phyloP scores from a whole-genome alignment of 1,139 yeast species.

The Lodderomyces parapsilosis region DNA sequence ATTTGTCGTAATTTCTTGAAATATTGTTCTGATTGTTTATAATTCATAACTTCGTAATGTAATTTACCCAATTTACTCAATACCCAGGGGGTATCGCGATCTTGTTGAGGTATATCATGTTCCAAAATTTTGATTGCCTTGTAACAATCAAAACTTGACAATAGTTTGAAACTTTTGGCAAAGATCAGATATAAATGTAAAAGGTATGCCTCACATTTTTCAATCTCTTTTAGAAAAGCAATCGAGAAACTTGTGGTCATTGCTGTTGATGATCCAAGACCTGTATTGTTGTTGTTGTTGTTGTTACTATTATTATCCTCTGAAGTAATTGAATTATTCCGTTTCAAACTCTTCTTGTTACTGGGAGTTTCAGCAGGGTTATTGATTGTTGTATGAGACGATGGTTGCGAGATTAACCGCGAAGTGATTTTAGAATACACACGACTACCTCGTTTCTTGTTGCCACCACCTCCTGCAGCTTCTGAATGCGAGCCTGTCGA shows the following conservation, averaged over 20 bases:
- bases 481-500: background rate
- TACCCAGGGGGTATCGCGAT: conserved; percentile 82
- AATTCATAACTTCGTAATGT: conserved; percentile 86
- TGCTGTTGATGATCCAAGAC: conserved; percentile 8
- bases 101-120: conserved; percentile 55
- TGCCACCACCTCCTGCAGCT: conserved; percentile 9
- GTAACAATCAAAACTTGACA: conserved; percentile 72
- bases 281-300: background rate
- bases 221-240: conserved; percentile 30
- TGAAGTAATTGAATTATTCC: conserved; percentile 26
- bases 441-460: conserved; percentile 24
- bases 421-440: conserved; percentile 52
- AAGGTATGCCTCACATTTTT: conserved; percentile 43
- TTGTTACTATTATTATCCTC: conserved; percentile 6
- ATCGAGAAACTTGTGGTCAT: conserved; percentile 11
- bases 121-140: conserved; percentile 73
- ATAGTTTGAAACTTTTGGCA: conserved; percentile 65
- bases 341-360: conserved; percentile 21
- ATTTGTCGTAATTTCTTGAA: conserved; percentile 61
- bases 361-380: conserved; percentile 11
- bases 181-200: conserved; percentile 55
- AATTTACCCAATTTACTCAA: conserved; percentile 74
- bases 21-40: conserved; percentile 67
- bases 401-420: conserved; percentile 50
- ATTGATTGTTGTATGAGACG: conserved; percentile 1